A percentile compares a stretch with the other conserved stretches of the same genome.
These are phyloP conservation scores for Pythium pyrilobum DNA, from an alignment of 352 stramenopile genomes.

Conservation along the genomic window DNA sequence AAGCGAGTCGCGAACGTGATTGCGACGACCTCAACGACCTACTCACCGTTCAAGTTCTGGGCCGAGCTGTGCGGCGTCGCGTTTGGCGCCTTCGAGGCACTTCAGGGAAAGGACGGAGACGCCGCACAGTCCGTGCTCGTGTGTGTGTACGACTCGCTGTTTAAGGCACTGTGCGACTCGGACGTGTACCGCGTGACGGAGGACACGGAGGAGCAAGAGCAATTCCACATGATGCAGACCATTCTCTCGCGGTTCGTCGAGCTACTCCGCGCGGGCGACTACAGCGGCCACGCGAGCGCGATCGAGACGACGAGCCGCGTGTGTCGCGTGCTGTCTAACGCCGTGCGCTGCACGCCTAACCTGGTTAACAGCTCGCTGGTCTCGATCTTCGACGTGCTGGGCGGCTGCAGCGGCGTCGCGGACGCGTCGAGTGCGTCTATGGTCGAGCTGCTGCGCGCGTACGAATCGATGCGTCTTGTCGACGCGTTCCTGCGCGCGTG, in stretches of 20 bases:
- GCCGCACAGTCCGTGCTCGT: slow-evolving; percentile 31
- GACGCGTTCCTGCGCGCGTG: slow-evolving; percentile 51
- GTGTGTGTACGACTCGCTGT: slow-evolving; percentile 53
- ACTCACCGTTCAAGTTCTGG: slow-evolving; percentile 87
- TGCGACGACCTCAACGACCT: slow-evolving; percentile 61
- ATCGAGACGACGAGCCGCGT: slow-evolving; percentile 4
- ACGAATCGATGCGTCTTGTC: slow-evolving; percentile 82
- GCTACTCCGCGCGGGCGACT: slow-evolving; percentile 11
- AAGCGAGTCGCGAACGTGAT: slow-evolving; percentile 76
- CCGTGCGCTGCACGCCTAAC: slow-evolving; percentile 71
- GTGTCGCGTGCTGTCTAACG: slow-evolving; percentile 51
- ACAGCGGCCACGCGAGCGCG: neutral
- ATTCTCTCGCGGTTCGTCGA: slow-evolving; percentile 54
- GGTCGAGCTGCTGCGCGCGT: slow-evolving; percentile 59
- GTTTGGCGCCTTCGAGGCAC: slow-evolving; percentile 37
- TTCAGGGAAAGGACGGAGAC: slow-evolving; percentile 1
- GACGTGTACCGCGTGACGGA: slow-evolving; percentile 85
- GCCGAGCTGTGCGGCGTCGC: slow-evolving; percentile 68
- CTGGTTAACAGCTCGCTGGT: slow-evolving; percentile 60
- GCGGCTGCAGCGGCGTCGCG: slow-evolving; percentile 11
- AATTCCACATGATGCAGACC: slow-evolving; percentile 77
- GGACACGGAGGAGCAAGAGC: slow-evolving; percentile 74
- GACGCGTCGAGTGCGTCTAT: slow-evolving; percentile 31
- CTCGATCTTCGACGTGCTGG: slow-evolving; percentile 57
- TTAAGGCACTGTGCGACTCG: slow-evolving; percentile 49